These are phyloP conservation scores for Verticillium nonalfalfae DNA, from an alignment of 2,329 filamentous ascomycete genomes.

Conservation along the genomic window DNA sequence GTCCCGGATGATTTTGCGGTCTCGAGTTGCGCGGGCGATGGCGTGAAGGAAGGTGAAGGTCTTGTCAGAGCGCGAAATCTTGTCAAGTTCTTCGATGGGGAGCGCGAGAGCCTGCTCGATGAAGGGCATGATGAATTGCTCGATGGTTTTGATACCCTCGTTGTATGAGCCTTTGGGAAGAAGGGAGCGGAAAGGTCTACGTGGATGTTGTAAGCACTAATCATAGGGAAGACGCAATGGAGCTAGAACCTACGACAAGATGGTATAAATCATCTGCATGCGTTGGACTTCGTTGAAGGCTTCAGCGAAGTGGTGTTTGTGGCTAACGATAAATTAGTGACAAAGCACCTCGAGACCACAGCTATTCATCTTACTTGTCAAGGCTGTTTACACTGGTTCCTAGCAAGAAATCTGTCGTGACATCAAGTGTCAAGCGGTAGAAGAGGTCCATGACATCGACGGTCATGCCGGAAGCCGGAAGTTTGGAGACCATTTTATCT, in stretches of 20 bases:
- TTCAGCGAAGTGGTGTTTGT: conserved; percentile 54
- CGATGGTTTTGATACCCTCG: conserved; percentile 56
- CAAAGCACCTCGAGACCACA: not conserved
- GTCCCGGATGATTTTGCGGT: conserved; percentile 60
- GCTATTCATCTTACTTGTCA: conserved; percentile 22
- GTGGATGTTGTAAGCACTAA: not conserved
- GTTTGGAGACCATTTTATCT: conserved; percentile 46
- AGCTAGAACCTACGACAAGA: conserved; percentile 24
- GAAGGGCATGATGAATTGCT: conserved; percentile 63
- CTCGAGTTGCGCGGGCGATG: conserved; percentile 62
- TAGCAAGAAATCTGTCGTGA: conserved; percentile 62
- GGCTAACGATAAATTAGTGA: conserved; percentile 26
- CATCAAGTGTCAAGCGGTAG: conserved; percentile 60
- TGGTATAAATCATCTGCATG: conserved; percentile 57
- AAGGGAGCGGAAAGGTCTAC: conserved; percentile 50
- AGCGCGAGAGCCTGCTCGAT: conserved; percentile 61
- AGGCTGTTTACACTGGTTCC: conserved; percentile 48
- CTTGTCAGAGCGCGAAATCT: conserved; percentile 59
- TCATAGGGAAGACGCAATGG: not conserved
- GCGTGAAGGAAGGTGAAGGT: conserved; percentile 74
- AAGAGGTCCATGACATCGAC: conserved; percentile 58
- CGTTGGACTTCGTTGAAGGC: conserved; percentile 66
- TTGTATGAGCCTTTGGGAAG: conserved; percentile 56
- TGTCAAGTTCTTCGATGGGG: conserved; percentile 58
- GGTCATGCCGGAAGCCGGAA: conserved; percentile 46